These are phyloP conservation scores for Triticum dicoccoides DNA, from an alignment of 176 grass and related monocot genomes.

Conservation along the genomic window DNA sequence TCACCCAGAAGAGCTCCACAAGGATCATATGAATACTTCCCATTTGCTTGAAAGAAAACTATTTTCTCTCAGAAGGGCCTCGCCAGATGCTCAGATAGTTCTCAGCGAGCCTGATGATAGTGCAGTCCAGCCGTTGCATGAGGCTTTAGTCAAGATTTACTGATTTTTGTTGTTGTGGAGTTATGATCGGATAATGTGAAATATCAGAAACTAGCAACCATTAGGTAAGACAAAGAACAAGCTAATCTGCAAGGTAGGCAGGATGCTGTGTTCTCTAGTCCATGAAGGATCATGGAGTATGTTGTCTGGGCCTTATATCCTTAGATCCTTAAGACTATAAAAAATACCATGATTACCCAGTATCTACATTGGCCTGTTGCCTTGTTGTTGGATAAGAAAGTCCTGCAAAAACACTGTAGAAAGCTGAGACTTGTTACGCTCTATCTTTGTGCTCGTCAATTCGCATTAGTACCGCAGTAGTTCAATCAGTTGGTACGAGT, in stretches of 20 bases:
- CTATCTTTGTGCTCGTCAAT: not conserved
- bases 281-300: not conserved
- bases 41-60: not conserved
- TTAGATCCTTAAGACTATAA: not conserved
- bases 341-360: not conserved
- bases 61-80: not conserved
- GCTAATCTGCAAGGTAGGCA: not conserved
- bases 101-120: not conserved
- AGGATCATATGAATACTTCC: not conserved
- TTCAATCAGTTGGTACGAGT: not conserved
- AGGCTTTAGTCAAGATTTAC: not conserved
- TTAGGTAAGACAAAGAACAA: not conserved
- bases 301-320: not conserved
- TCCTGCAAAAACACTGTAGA: not conserved
- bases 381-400: not conserved
- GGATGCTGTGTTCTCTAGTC: not conserved
- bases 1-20: not conserved
- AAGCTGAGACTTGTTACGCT: not conserved
- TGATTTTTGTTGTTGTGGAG: not conserved
- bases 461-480: not conserved
- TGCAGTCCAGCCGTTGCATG: constrained; percentile 11
- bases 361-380: not conserved
- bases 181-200: not conserved
- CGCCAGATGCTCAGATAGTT: not conserved
- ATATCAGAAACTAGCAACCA: not conserved